Base-by-base conservation (phyloP, 192 early-diverging fungal species). In the Mortierella claussenii region DNA sequence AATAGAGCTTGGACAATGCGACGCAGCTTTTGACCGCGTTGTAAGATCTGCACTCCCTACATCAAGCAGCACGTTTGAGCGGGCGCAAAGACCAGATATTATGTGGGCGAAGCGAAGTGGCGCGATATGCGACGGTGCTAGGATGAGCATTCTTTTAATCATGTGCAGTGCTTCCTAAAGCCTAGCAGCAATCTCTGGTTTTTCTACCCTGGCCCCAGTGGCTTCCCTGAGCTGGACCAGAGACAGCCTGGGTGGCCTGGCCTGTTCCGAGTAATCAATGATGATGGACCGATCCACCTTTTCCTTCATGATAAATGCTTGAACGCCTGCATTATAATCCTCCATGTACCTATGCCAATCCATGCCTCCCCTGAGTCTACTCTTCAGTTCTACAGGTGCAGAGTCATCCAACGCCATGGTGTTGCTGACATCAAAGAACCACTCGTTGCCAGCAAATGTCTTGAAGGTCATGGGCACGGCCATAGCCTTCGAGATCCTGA, bases 291-390 rank as follows among this genome's bases (percentile, higher is more conserved):
- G 62, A 47, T 65, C 51, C 2, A 75, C 71, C 28, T 75, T 75
- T 52, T 75, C 71, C 11, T 26, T 53, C 24, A 75, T 33, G 17
- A 75, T 75, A 42, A 75, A 75, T 2, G 24, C 51, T 2, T 75
- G 71, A 1, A 75, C 63, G 26, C 71, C 71, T 3, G 63, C 63
- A 42, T 66, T 66, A 17, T 66, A 75, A 43, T 75, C 71, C 40
- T 60, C 57, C 71, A 75, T 75, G 34, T 75, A 75, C 27, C 30
- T 56, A 17, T 65, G 51, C 71, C 71, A 75, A 20, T 75, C 71
- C 51, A 75, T 55, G 1, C 71, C 71, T n/a, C 71, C 33, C 45
- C 63, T 54, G 37, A 75, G 45, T 1, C 57, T 57, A 24, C 62
- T 66, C 57, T 56, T 66, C 21, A 75, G 50, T 30, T 75, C 71